Evolutionary conservation across 306 rosid species (phyloP).

Genomic region (Pueraria montana): DNA sequence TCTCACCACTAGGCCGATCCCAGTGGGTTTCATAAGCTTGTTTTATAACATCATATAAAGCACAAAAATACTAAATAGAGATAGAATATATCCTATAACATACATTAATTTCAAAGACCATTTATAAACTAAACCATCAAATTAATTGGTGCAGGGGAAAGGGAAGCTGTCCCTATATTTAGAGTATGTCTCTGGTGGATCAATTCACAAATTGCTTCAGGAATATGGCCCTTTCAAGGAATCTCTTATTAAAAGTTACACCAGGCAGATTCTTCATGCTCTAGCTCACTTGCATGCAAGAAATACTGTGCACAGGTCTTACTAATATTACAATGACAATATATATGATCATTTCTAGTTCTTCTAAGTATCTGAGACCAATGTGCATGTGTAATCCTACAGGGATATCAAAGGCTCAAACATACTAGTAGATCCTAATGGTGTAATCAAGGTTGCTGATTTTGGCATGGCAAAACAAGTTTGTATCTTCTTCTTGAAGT

Average conservation of each 20-base stretch:
- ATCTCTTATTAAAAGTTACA: background rate
- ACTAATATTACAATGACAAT: background rate
- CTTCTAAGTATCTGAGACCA: background rate
- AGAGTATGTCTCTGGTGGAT: background rate
- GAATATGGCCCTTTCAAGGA: constrained; percentile 3
- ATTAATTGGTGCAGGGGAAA: background rate
- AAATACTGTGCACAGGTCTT: background rate
- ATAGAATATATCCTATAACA: too few species aligned
- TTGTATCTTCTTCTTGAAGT: background rate
- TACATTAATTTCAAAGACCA: background rate
- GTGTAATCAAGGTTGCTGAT: constrained; percentile 14
- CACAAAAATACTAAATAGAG: background rate
- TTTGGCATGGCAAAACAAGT: constrained; percentile 16
- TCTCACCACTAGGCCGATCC: too few species aligned
- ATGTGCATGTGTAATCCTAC: background rate
- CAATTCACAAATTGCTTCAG: background rate
- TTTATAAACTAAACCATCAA: background rate
- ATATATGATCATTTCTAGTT: background rate
- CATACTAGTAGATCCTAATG: constrained; percentile 4
- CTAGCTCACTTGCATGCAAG: constrained; percentile 1
- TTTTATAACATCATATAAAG: too few species aligned
- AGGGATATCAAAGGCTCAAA: constrained; percentile 12
- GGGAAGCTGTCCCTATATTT: background rate
- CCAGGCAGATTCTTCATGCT: background rate
- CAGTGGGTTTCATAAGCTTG: too few species aligned